These are phyloP conservation scores for Eucalyptus shirleyi DNA, from an alignment of 345 rosid species.

Conservation along the genomic window DNA sequence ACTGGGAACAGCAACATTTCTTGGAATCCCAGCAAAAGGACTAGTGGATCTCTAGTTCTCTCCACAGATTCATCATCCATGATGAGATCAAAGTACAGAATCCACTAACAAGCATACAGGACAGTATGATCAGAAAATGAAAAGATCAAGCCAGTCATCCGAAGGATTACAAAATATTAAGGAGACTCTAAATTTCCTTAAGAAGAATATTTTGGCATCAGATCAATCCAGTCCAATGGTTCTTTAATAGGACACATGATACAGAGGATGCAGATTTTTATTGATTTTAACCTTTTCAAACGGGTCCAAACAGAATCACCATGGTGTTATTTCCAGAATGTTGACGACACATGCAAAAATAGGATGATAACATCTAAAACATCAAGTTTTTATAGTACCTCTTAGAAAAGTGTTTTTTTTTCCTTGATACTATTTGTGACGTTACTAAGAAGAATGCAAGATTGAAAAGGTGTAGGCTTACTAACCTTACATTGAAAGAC, in stretches of 20 bases:
- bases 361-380: not conserved
- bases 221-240: not conserved
- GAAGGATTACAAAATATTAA: not conserved
- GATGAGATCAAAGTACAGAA: not conserved
- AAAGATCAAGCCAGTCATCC: not conserved
- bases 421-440: not conserved
- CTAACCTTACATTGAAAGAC: not conserved
- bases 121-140: not conserved
- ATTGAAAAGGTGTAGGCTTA: not conserved
- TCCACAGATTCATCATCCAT: not conserved
- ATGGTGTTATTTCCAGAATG: not conserved
- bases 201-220: not conserved
- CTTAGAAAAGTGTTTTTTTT: not conserved
- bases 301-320: not conserved
- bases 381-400: not conserved
- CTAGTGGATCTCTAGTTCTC: not conserved
- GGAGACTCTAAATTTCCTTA: not conserved
- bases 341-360: not conserved
- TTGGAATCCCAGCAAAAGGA: not conserved
- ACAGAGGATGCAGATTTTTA: not conserved
- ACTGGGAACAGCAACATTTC: not conserved
- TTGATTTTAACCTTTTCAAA: not conserved
- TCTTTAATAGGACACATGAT: not conserved
- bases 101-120: not conserved
- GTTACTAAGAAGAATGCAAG: not conserved